Conservation (phyloP, 2,329 filamentous ascomycete species). For the Fusarium liriodendri region DNA sequence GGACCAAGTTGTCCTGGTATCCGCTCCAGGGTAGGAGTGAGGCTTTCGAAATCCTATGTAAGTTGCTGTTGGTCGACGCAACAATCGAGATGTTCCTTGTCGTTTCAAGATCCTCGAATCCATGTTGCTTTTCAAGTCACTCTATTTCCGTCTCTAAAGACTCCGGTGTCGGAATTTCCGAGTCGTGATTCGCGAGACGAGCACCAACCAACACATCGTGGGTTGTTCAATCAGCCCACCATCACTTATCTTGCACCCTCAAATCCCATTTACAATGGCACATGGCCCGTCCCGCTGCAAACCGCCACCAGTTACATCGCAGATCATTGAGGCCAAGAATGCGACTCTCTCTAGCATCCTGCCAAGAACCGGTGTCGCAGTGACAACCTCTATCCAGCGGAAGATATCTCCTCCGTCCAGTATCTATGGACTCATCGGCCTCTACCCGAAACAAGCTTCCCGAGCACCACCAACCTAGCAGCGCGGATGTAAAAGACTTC, state of each 20-base stretch:
- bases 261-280: not conserved
- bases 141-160: not conserved
- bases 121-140: not conserved
- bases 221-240: conserved; percentile 2
- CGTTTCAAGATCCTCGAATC: not conserved
- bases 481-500: not conserved
- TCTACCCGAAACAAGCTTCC: conserved; percentile 27
- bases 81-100: not conserved
- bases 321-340: not conserved
- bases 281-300: not conserved
- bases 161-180: not conserved
- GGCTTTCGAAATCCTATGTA: not conserved
- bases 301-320: not conserved
- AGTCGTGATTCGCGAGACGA: not conserved
- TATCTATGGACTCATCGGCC: not conserved
- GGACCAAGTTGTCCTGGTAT: no score
- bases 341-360: not conserved
- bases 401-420: not conserved
- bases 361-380: not conserved
- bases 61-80: not conserved
- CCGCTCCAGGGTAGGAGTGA: conserved; percentile 16
- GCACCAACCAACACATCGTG: not conserved
- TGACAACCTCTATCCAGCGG: not conserved
- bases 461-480: conserved; percentile 1
- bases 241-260: not conserved